Conservation (phyloP, 129 eudicot genomes). For the Silybum marianum region DNA sequence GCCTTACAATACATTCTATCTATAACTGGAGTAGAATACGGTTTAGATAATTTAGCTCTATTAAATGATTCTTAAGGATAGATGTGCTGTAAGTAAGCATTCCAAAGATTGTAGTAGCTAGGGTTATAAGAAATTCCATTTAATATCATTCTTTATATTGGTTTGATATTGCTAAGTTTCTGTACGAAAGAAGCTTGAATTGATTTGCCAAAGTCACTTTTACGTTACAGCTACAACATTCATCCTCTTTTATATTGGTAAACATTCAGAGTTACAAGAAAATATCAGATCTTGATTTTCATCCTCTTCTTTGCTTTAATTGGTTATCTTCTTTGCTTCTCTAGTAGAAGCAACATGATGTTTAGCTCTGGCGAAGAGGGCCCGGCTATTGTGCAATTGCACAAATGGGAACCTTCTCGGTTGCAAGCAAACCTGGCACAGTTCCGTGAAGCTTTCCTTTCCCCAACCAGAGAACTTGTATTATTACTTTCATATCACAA, state of each 20-base stretch:
- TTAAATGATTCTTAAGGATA: slow-evolving; percentile 6
- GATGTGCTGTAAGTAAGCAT: slow-evolving; percentile 13
- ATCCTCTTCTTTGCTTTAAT: background rate
- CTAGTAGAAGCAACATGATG: slow-evolving; percentile 43
- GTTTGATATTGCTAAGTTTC: slow-evolving; percentile 5
- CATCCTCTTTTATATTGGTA: background rate
- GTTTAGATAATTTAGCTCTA: slow-evolving; percentile 8
- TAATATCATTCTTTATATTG: background rate
- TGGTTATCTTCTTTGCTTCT: slow-evolving; percentile 20
- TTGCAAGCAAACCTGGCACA: slow-evolving; percentile 51
- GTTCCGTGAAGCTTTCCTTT: slow-evolving; percentile 82
- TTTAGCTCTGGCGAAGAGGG: slow-evolving; percentile 44
- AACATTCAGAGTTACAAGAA: slow-evolving; percentile 7
- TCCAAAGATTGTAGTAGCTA: background rate
- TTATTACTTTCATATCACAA: slow-evolving; percentile 62
- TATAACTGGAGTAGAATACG: background rate
- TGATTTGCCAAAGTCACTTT: slow-evolving; percentile 3
- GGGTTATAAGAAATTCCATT: background rate
- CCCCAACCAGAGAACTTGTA: slow-evolving; percentile 71
- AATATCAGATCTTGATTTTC: background rate
- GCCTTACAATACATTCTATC: slow-evolving; percentile 1
- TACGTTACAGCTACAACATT: slow-evolving; percentile 7
- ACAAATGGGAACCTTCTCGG: slow-evolving; percentile 76
- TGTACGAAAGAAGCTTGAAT: background rate
- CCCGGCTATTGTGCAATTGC: slow-evolving; percentile 76